Evolutionary conservation across 805 yeast species (phyloP), one percentile per base, ranked within the genome.

Genomic region (Yarrowia alimentaria): DNA sequence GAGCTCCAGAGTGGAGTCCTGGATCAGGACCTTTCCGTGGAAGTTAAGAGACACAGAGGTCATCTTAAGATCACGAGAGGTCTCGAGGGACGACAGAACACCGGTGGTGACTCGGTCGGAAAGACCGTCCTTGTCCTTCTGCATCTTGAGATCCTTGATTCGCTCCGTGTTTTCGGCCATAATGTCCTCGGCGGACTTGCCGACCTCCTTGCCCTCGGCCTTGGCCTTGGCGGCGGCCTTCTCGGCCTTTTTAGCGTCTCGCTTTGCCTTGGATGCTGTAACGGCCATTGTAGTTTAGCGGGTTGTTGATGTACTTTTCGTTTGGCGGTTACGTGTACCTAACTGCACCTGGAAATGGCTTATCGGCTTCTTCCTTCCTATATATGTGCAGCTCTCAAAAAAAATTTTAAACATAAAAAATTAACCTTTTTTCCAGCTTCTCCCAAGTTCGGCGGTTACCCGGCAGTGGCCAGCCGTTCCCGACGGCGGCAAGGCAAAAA

Each of bases 81-180:
- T 90, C 32, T 68, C 78, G 66, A 93, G 75, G 49, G 96, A 86
- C 53, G 84, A 90, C 65, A 93, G 75, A 38, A 93, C 99, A 77
- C 99, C 99, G 35, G 99, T 91, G 60, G 91, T 85, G 58, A 91
- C 99, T 76, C 99, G 86, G 70, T 91, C 99, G 37, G 96, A 87
- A 53, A 91, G 65, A 60, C 99, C 99, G 63, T 89, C 83, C 67
- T 86, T 82, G 70, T 91, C 99, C 66, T 85, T 84, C 73, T 91
- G 99, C 65, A 90, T 73, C 70, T 91, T 91, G 73, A 91, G 76
- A 70, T 87, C 83, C 56, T 82, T 85, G 64, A 93, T 80, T 65
- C 80, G 87, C 55, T 83, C 79, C 45, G 85, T 84, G 42, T 84
- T 43, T 77, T 48, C 75, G 75, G 47, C 79, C 82, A 53, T 52